Base-by-base conservation (phyloP, 1,284 basidiomycete genomes). In the Sphagnurus paluster region DNA sequence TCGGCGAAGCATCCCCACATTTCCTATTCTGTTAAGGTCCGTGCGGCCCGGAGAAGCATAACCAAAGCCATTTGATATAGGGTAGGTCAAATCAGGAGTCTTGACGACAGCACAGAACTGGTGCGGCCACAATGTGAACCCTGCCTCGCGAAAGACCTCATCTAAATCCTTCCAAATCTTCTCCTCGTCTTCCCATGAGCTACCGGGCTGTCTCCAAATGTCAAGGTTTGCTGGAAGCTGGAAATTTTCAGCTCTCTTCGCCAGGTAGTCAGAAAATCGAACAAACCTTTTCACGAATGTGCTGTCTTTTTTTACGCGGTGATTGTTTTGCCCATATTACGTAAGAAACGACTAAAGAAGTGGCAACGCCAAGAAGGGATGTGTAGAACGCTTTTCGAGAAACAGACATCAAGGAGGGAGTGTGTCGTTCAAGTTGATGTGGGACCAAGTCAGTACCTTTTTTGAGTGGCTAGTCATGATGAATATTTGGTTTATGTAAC, bases 151-250 rank as follows among this genome's bases (percentile, higher is more conserved):
- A n/a, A 58, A 47, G 4, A 53, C 45, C 1, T 28, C 14, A 5
- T 49, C 36, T 9, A 58, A 33, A 19, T 30, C 34, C 26, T 23
- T 28, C 53, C 56, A 59, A n/a, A 50, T 54, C 26, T 48, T 37
- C 11, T 59, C 54, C 9, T 50, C 46, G 8, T 28, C 30, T 23
- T 48, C 44, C 3, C n/a, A 4, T 17, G 25, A 37, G 4, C 39
- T 14, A 20, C 46, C 49, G 9, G 55, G 48, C 26, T 29, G 3
- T 43, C 53, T 52, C 56, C 56, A 58, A 2, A 9, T 32, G 0
- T 42, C 37, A 16, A 56, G 46, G 34, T 43, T 39, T 3, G 10
- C 2, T 28, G 56, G 55, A 29, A 58, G 55, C 53, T 58, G 19
- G 29, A 28, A 4, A 14, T 10, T 14, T 2, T 13, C 16, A 11